Evolutionary conservation across 257 asterid genomes (phyloP).

Genomic region (Datura wrightii): DNA sequence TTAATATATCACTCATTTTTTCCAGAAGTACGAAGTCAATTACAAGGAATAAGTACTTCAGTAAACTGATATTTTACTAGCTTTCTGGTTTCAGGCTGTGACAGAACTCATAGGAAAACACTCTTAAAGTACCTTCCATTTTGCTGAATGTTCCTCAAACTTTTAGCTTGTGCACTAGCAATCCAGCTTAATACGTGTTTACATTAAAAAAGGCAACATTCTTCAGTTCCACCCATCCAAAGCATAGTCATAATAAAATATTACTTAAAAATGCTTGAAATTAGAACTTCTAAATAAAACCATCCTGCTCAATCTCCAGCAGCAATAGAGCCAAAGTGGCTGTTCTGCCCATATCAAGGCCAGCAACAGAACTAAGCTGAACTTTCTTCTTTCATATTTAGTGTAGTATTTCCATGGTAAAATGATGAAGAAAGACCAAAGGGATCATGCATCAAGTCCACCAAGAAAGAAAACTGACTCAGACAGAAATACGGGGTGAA

Average conservation of each 20-base stretch:
- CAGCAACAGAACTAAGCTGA: background rate
- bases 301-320: background rate
- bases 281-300: background rate
- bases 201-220: background rate
- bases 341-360: background rate
- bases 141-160: background rate
- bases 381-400: background rate
- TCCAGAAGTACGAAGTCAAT: background rate
- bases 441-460: constrained; percentile 8
- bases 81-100: background rate
- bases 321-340: background rate
- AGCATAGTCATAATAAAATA: background rate
- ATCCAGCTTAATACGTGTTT: background rate
- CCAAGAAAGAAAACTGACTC: background rate
- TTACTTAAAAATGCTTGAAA: background rate
- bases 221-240: background rate
- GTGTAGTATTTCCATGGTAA: background rate
- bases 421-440: constrained; percentile 16
- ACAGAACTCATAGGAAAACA: background rate
- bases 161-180: background rate
- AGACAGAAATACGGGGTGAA: background rate
- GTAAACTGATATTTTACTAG: background rate
- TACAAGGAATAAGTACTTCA: background rate
- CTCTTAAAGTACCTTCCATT: background rate
- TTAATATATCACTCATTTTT: background rate